These are phyloP conservation scores for Beauveria caledonica DNA, from an alignment of 2,329 filamentous ascomycete genomes.

Conservation along the genomic window DNA sequence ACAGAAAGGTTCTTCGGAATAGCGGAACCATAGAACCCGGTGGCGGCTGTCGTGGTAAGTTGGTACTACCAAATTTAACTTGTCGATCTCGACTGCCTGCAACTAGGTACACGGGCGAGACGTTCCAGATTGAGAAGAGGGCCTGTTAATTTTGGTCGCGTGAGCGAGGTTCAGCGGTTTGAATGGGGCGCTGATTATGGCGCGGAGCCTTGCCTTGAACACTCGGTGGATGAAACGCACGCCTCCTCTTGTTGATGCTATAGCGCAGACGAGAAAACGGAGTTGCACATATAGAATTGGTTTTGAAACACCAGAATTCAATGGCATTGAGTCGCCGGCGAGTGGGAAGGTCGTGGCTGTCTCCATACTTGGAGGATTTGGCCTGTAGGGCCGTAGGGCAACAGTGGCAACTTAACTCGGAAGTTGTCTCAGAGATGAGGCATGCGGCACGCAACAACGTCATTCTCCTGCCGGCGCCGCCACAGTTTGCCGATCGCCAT, in stretches of 20 bases:
- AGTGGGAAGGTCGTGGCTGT: background rate
- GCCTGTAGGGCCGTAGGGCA: too few relatives aligned
- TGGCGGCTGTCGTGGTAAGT: background rate
- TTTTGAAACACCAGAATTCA: background rate
- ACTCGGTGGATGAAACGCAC: background rate
- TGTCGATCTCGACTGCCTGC: background rate
- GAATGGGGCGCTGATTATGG: background rate
- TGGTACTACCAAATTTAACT: background rate
- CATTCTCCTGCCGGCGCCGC: background rate
- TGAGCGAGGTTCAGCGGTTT: background rate
- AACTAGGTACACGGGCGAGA: background rate
- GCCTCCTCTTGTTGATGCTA: background rate
- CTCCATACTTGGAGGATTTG: background rate
- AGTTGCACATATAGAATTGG: background rate
- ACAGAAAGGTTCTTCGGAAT: too few relatives aligned
- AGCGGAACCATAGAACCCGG: background rate
- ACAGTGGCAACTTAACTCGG: too few relatives aligned
- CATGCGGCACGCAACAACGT: background rate
- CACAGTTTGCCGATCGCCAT: background rate
- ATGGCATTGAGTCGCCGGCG: too few relatives aligned
- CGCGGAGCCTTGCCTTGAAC: background rate
- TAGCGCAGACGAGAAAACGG: background rate
- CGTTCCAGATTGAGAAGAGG: background rate
- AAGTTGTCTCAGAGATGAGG: conserved; percentile 3
- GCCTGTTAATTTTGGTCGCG: background rate